phyloP scores from a whole-genome alignment of 345 rosid species.

The Acer saccharum region DNA sequence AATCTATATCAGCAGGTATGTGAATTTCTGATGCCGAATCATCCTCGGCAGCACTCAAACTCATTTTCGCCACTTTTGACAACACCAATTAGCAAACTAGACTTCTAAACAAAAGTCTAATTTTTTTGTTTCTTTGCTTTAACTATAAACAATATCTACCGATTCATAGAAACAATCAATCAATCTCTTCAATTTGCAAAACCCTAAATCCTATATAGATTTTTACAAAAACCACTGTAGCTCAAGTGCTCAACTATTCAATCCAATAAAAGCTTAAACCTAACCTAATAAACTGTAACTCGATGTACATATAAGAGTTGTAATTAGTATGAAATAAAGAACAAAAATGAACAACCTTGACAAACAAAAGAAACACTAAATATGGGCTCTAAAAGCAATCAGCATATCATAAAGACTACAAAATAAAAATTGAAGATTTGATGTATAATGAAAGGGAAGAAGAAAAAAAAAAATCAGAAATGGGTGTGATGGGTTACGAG shows the following conservation, averaged over 20 bases:
- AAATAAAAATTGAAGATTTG: not conserved
- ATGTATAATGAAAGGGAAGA: not conserved
- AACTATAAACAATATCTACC: not conserved
- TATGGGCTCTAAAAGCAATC: not conserved
- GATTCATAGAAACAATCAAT: not conserved
- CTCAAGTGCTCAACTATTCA: conserved; percentile 6
- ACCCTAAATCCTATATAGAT: not conserved
- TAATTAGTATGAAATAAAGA: conserved; percentile 3
- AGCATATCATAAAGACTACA: not conserved
- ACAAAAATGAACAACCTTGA: not conserved
- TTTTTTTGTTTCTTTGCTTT: not conserved
- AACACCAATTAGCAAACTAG: conserved; percentile 4
- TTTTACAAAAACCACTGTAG: not conserved
- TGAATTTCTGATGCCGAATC: conserved; percentile 74
- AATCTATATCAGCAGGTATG: conserved; percentile 81
- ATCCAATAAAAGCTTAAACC: conserved; percentile 13
- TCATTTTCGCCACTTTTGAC: conserved; percentile 75
- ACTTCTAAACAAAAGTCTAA: not conserved
- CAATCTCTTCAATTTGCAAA: not conserved
- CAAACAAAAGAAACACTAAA: not conserved
- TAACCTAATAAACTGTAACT: conserved; percentile 17
- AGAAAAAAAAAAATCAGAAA: not conserved
- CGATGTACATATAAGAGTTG: conserved; percentile 7
- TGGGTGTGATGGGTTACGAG: conserved; percentile 2
- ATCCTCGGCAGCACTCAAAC: conserved; percentile 75